Evolutionary conservation across 1,139 yeast genomes (phyloP).

Genomic region (Taphrina pruni): DNA sequence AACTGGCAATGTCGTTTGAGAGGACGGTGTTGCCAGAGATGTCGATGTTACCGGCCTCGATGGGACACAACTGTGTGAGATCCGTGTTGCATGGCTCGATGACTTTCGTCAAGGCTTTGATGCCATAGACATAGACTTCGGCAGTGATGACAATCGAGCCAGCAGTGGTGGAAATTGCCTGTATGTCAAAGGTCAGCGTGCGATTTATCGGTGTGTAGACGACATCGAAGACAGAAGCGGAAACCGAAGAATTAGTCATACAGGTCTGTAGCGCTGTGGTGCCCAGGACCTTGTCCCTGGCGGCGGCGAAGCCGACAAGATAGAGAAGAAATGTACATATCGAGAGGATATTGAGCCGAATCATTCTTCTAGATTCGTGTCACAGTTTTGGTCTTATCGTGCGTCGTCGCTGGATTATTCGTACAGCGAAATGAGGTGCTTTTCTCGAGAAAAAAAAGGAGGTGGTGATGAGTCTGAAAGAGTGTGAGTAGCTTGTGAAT

Average conservation of each 20-base stretch:
- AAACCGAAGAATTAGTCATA: conserved; percentile 85
- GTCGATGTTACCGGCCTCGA: conserved; percentile 84
- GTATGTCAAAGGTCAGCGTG: conserved; percentile 68
- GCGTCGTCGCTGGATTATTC: conserved; percentile 18
- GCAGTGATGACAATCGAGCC: conserved; percentile 73
- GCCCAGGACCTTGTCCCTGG: conserved; percentile 36
- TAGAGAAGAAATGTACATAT: conserved; percentile 8
- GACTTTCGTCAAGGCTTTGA: conserved; percentile 63
- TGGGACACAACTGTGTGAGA: conserved; percentile 72
- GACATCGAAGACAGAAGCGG: conserved; percentile 86
- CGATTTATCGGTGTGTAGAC: conserved; percentile 68
- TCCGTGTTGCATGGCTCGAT: conserved; percentile 69
- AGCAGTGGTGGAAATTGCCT: conserved; percentile 79
- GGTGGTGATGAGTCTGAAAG: neutral
- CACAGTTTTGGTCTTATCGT: neutral
- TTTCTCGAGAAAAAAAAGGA: neutral
- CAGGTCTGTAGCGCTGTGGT: conserved; percentile 78
- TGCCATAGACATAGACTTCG: conserved; percentile 82
- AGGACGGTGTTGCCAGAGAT: conserved; percentile 62
- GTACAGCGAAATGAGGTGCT: conserved; percentile 14
- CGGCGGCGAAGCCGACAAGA: conserved; percentile 12
- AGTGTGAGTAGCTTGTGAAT: conserved; percentile 12
- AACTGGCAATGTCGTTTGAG: conserved; percentile 54
- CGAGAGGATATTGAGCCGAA: conserved; percentile 5
- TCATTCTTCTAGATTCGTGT: neutral